Base-by-base conservation (phyloP, 148 eudicot genomes). In the Fallopia convolvulus region DNA sequence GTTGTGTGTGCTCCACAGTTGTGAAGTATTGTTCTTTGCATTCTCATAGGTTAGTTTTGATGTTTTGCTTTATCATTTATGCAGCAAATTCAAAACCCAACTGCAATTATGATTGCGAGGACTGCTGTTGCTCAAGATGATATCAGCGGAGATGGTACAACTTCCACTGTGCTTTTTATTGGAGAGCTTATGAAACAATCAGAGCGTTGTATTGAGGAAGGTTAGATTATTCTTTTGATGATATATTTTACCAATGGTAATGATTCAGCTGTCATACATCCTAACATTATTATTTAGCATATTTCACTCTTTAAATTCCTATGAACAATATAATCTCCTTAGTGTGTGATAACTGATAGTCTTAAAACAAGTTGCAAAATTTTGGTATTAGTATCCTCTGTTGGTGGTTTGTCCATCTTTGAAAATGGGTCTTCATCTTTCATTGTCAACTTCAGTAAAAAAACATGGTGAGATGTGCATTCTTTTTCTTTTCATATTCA, bases 111-210 rank as follows among this genome's bases (percentile, higher is more conserved):
- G 99, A 95, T 95, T 76, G 99, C 99, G 77, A 90, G 99, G 81
- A 95, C 99, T 50, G 97, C 99, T 83, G 99, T 95, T 84, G 99
- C 99, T 33, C 99, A 95, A 83, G 99, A 95, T 88, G 99, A 95
- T 83, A 89, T 88, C 55, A 95, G 94, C 80, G 99, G 99, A 70
- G 99, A 95, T 78, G 99, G 99, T 65, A 95, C 99, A 17, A 95
- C 99, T 74, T 92, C 99, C 47, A 95, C 99, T 8, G 99, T 95
- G 48, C 83, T 95, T 80, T 95, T 95, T 80, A 95, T 95, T 85
- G 99, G 99, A 26, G 99, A 95, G 88, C 97, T 95, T 49, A 95
- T 95, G 99, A 95, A 95, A 79, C 99, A 95, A 82, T 86, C 97
- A 33, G 97, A 91, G 77, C 99, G 97, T 47, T 95, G 83, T 79